Base-by-base conservation (phyloP, 768 basidiomycete genomes). In the Lentinula sp. region DNA sequence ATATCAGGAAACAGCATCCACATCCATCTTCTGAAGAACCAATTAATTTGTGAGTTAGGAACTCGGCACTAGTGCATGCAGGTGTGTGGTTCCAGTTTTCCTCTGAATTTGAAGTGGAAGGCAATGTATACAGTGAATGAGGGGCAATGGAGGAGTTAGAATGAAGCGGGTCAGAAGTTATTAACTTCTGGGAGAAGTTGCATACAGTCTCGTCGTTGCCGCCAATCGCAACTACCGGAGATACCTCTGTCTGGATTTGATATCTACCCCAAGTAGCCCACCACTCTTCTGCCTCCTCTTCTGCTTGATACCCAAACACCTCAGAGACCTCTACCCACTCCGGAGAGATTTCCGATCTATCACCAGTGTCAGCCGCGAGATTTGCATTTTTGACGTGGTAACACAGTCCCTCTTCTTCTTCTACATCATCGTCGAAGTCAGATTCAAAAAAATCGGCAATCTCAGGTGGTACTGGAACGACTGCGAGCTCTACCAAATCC, bases 321-420 rank as follows among this genome's bases (percentile, higher is more conserved):
- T 71, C 72, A 36, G 70, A 69, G 46, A 76, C 66, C 43, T 70
- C 70, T 33, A 79, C 76, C 71, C 79, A 79, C 60, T 77, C 70
- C 10, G 62, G 58, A 9, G 66, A 59, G n/a, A 70, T 67, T 65
- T 65, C 57, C 8, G 65, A 57, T 4, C 60, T 49, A 59, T 63
- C 64, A 10, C 52, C 41, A 13, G 63, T 64, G 20, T 61, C 60
- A 9, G 57, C 61, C 10, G 62, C 43, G 35, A 63, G 18, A 48
- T 64, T 13, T 46, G 32, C 13, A 60, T 35, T 12, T 28, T 2
- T 28, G 7, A 36, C 37, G 46, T 41, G 37, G n/a, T 10, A 33
- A 43, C 18, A 9, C 54, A 13, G 51, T 8, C 16, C 32, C 7
- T 51, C 13, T 10, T 51, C 48, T 23, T 32, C 33, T 8, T 36